Percentiles rank a stretch among this genome's conserved stretches.
Conservation (phyloP, 1,284 basidiomycete species). For the Waitea zeae region DNA sequence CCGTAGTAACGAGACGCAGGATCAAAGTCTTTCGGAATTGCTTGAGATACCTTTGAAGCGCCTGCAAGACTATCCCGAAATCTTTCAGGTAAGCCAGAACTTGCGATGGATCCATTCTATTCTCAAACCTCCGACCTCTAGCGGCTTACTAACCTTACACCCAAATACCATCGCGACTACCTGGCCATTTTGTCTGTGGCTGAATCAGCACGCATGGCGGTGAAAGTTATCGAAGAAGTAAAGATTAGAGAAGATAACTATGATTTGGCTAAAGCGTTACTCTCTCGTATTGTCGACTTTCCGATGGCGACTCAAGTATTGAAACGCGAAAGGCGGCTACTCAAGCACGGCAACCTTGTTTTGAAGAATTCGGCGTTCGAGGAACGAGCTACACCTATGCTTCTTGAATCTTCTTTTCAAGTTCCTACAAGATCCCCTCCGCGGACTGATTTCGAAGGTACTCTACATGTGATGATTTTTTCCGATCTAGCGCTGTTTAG, state of each 20-base stretch:
- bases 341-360: conserved; percentile 15
- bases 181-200: conserved; percentile 47
- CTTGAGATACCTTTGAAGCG: conserved; percentile 63
- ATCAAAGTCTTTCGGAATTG: conserved; percentile 48
- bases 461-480: neutral
- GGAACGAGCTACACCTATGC: neutral
- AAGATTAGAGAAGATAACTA: conserved; percentile 77
- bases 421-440: neutral
- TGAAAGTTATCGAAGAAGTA: conserved; percentile 66
- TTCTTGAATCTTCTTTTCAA: neutral
- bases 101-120: neutral
- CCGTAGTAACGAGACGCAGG: conserved; percentile 45
- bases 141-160: conserved; percentile 52
- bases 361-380: neutral
- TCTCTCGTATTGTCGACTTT: conserved; percentile 41
- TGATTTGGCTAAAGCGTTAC: conserved; percentile 45
- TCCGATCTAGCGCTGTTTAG: neutral
- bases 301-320: conserved; percentile 33
- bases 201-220: conserved; percentile 46
- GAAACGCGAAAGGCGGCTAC: conserved; percentile 50
- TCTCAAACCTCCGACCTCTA: conserved; percentile 11
- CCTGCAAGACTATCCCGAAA: conserved; percentile 52
- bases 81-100: conserved; percentile 52
- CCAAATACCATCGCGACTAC: conserved; percentile 51
- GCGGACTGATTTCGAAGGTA: neutral